Conservation (phyloP, 176 grass and related monocot genomes). For the Microstegium vimineum region DNA sequence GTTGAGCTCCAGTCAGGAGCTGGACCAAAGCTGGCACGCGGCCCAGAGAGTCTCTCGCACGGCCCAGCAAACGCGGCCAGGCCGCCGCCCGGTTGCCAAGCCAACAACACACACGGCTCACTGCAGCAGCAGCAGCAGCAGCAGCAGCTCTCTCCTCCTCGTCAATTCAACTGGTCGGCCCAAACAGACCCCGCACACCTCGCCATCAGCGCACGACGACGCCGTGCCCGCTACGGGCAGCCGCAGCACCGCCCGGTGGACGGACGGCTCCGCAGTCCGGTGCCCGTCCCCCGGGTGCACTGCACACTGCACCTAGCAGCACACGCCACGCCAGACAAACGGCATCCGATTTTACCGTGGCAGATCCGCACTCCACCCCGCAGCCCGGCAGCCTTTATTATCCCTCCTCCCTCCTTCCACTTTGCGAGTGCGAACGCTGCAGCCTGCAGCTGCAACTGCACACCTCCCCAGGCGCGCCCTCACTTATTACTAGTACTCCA, state of each 20-base stretch:
- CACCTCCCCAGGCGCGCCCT: neutral
- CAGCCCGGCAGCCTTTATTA: constrained; percentile 4
- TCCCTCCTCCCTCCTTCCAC: neutral
- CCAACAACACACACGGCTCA: too few species aligned
- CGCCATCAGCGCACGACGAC: too few species aligned
- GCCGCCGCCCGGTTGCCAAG: too few species aligned
- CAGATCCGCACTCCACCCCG: neutral
- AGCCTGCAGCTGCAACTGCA: neutral
- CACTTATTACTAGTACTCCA: constrained; percentile 2
- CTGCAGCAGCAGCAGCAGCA: too few species aligned
- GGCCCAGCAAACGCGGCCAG: too few species aligned
- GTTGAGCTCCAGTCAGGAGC: neutral
- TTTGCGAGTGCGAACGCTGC: neutral
- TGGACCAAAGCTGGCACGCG: neutral
- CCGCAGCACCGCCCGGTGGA: neutral
- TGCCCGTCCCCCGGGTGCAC: neutral
- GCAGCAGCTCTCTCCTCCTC: too few species aligned
- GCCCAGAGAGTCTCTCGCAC: neutral
- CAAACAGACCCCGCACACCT: neutral
- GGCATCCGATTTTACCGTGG: neutral
- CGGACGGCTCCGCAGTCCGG: neutral
- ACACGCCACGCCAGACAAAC: neutral
- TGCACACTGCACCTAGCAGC: too few species aligned
- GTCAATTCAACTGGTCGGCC: neutral
- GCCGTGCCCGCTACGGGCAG: neutral